These are phyloP conservation scores for Saccharomycodes ludwigii DNA, from an alignment of 805 yeast genomes.

Conservation along the genomic window DNA sequence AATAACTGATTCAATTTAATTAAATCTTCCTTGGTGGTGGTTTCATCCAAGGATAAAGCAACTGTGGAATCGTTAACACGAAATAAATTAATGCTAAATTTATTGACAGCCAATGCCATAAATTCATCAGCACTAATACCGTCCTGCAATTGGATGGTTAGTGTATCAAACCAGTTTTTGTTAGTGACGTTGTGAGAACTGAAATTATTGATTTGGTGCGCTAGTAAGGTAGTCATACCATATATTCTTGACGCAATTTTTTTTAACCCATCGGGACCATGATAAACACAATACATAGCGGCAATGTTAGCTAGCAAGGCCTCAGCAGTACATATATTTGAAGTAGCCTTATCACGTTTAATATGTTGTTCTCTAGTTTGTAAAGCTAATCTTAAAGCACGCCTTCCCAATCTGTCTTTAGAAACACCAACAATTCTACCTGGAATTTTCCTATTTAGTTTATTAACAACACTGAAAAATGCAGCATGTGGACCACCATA, in stretches of 20 bases:
- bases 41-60: slow-evolving; percentile 84
- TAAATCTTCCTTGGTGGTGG: slow-evolving; percentile 56
- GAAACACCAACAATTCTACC: slow-evolving; percentile 92
- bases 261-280: slow-evolving; percentile 79
- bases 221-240: slow-evolving; percentile 63
- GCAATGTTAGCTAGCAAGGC: slow-evolving; percentile 92
- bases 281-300: slow-evolving; percentile 92
- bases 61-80: slow-evolving; percentile 49
- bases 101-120: slow-evolving; percentile 42
- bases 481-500: slow-evolving; percentile 99
- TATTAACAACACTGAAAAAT: slow-evolving; percentile 77
- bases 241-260: slow-evolving; percentile 68
- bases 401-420: slow-evolving; percentile 80
- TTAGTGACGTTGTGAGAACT: slow-evolving; percentile 41
- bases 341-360: slow-evolving; percentile 93
- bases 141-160: slow-evolving; percentile 43
- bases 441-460: slow-evolving; percentile 83
- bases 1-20: slow-evolving; percentile 45
- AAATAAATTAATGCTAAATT: slow-evolving; percentile 65
- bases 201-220: slow-evolving; percentile 35
- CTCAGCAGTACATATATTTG: slow-evolving; percentile 97
- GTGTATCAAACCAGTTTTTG: slow-evolving; percentile 73
- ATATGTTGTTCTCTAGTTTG: slow-evolving; percentile 99
- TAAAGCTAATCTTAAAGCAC: slow-evolving; percentile 83
- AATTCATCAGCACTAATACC: slow-evolving; percentile 43